Percentiles rank a stretch among this genome's conserved stretches.
Evolutionary conservation across 192 early-diverging fungal species (phyloP).

Genomic region (Coemansia sp.): DNA sequence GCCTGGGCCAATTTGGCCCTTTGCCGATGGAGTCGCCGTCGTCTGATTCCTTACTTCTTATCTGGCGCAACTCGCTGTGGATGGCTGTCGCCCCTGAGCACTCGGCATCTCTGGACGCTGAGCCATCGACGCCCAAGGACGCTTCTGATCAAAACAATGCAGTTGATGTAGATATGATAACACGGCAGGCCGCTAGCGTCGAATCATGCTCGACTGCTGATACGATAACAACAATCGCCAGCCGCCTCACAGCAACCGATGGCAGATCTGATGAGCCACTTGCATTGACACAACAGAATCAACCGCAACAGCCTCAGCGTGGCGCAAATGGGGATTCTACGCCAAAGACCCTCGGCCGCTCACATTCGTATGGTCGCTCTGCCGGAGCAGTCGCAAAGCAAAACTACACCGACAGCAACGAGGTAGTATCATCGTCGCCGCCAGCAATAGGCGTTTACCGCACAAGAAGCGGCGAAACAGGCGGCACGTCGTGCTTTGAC

Average conservation of each 20-base stretch:
- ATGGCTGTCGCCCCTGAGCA: conserved; percentile 6
- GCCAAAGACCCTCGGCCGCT: background rate
- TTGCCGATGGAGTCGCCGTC: background rate
- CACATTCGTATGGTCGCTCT: background rate
- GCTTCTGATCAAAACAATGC: background rate
- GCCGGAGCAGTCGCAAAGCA: background rate
- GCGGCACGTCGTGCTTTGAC: conserved; percentile 19
- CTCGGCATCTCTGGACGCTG: background rate
- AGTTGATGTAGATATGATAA: conserved; percentile 10
- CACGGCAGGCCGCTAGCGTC: conserved; percentile 18
- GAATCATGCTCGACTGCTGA: conserved; percentile 25
- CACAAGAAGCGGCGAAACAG: conserved; percentile 5
- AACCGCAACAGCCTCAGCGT: background rate
- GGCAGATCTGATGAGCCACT: conserved; percentile 5
- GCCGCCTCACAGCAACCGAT: conserved; percentile 22
- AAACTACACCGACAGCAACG: background rate
- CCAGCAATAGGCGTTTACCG: conserved; percentile 1
- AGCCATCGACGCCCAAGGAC: background rate
- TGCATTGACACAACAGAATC: background rate
- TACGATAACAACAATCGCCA: conserved; percentile 28
- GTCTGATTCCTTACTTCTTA: conserved; percentile 9
- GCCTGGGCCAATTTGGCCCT: conserved; percentile 22
- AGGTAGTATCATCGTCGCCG: background rate
- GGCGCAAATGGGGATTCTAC: background rate
- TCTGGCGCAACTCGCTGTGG: conserved; percentile 27